These are phyloP conservation scores for Dendrostoma leiphaemia DNA, from an alignment of 2,329 filamentous ascomycete species.

Conservation along the genomic window DNA sequence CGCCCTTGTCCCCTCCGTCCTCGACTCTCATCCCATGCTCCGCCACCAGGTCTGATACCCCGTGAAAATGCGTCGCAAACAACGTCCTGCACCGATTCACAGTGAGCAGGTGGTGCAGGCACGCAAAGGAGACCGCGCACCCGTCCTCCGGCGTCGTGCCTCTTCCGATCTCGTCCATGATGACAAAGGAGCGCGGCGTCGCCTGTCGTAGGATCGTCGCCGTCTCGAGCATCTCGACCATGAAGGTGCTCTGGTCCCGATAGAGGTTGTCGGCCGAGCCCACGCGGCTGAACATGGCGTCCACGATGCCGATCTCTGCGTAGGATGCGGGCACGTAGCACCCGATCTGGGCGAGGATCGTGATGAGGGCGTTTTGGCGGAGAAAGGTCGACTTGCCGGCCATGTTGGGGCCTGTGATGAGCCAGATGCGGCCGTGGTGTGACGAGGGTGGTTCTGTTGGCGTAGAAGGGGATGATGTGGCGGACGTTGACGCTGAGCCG, in stretches of 20 bases:
- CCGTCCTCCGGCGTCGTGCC: conserved; percentile 94
- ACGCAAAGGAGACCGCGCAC: conserved; percentile 84
- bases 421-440: conserved; percentile 62
- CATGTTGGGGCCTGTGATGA: conserved; percentile 92
- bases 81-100: conserved; percentile 76
- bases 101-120: conserved; percentile 77
- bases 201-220: conserved; percentile 84
- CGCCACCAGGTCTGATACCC: conserved; percentile 71
- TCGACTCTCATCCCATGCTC: conserved; percentile 42
- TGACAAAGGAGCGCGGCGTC: conserved; percentile 81
- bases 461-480: conserved; percentile 51
- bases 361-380: conserved; percentile 91
- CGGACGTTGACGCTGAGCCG: conserved; percentile 40
- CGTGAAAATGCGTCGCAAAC: conserved; percentile 95
- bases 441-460: conserved; percentile 60
- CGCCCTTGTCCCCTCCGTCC: conserved; percentile 32
- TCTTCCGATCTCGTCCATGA: conserved; percentile 97
- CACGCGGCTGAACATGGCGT: conserved; percentile 90
- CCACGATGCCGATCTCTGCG: conserved; percentile 86
- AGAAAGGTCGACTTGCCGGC: conserved; percentile 95
- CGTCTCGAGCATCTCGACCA: conserved; percentile 99
- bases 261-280: conserved; percentile 96
- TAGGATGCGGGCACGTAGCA: conserved; percentile 88
- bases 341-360: conserved; percentile 87
- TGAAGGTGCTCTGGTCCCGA: conserved; percentile 93